These are phyloP conservation scores for Pistacia integerrima DNA, from an alignment of 345 rosid genomes.

Conservation along the genomic window DNA sequence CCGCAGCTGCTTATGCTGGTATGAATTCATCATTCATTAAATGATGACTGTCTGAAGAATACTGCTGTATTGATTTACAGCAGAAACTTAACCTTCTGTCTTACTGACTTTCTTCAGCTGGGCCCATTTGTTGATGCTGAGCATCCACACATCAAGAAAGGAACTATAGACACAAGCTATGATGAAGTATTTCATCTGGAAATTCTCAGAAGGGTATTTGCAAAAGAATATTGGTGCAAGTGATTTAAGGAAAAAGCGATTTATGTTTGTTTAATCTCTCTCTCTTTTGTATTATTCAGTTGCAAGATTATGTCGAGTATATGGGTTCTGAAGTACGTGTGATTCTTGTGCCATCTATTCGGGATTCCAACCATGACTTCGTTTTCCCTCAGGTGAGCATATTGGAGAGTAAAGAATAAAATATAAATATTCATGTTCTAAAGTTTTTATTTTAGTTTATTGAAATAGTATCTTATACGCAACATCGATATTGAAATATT, in stretches of 20 bases:
- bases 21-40: not conserved
- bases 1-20: constrained; percentile 88
- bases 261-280: not conserved
- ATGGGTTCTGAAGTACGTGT: constrained; percentile 68
- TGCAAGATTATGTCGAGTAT: constrained; percentile 81
- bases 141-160: constrained; percentile 83
- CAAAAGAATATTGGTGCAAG: constrained; percentile 8
- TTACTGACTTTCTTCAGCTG: constrained; percentile 49
- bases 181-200: constrained; percentile 67
- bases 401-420: not conserved
- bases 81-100: constrained; percentile 11
- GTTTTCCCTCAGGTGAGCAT: constrained; percentile 92
- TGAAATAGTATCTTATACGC: not conserved
- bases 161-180: constrained; percentile 54
- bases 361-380: constrained; percentile 91
- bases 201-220: constrained; percentile 67
- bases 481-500: constrained; percentile 18
- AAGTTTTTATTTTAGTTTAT: constrained; percentile 7
- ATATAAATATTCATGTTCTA: not conserved
- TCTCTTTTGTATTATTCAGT: constrained; percentile 42
- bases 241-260: not conserved
- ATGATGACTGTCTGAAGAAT: not conserved
- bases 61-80: constrained; percentile 7
- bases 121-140: constrained; percentile 94
- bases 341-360: constrained; percentile 74